Conservation (phyloP, 768 basidiomycete genomes). For the Inosperma sp. region DNA sequence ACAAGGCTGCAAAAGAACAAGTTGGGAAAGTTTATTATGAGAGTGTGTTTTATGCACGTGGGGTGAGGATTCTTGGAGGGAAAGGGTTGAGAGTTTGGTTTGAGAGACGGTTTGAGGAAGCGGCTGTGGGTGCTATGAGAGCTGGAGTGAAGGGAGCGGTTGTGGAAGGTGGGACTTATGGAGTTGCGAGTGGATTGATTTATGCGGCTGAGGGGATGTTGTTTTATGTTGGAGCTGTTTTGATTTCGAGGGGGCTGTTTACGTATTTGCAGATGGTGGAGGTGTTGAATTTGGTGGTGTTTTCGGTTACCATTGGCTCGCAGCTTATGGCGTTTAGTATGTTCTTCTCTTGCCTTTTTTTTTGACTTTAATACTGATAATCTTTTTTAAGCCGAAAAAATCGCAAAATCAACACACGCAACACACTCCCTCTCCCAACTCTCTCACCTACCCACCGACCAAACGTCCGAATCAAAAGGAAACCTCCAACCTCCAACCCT, state of each 20-base stretch:
- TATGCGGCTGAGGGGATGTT: constrained; percentile 87
- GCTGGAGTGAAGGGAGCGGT: constrained; percentile 80
- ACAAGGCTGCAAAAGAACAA: constrained; percentile 76
- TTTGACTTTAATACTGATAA: no score
- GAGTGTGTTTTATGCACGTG: constrained; percentile 79
- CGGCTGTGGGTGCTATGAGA: constrained; percentile 53
- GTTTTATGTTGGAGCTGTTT: constrained; percentile 87
- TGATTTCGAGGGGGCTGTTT: constrained; percentile 72
- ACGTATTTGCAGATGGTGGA: constrained; percentile 86
- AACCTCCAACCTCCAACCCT: no score
- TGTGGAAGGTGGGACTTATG: constrained; percentile 81
- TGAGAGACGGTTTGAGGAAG: constrained; percentile 59
- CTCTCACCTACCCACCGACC: no score
- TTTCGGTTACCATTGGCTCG: constrained; percentile 87
- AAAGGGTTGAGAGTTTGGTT: constrained; percentile 83
- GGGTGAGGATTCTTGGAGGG: constrained; percentile 77
- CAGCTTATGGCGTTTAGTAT: constrained; percentile 89
- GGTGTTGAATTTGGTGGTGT: constrained; percentile 86
- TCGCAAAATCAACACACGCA: no score
- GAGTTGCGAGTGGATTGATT: constrained; percentile 75
- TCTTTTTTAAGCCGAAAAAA: no score
- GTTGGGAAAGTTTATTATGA: constrained; percentile 87
- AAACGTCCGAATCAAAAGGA: no score
- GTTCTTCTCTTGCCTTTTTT: constrained; percentile 30
- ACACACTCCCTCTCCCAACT: no score